Evolutionary conservation across 106 monocot species (phyloP).

Genomic region (Dioscorea zingiberensis): DNA sequence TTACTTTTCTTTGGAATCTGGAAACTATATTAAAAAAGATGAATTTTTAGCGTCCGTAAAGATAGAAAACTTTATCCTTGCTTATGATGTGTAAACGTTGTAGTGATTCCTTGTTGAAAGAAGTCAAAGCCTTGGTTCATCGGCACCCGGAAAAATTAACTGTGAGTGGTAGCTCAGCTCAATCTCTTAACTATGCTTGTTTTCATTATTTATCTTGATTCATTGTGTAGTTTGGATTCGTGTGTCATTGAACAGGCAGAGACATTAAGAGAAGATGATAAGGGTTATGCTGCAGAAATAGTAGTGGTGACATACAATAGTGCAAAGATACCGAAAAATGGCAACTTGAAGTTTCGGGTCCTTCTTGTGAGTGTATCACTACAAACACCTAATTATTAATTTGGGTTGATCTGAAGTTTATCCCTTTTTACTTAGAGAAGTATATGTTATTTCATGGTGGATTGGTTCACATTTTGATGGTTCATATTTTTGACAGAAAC

Average conservation of each 20-base stretch:
- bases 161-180: conserved; percentile 28
- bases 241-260: conserved; percentile 54
- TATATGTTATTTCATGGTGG: not conserved
- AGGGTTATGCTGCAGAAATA: conserved; percentile 72
- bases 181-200: not conserved
- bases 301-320: conserved; percentile 63
- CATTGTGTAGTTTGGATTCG: not conserved
- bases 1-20: not conserved
- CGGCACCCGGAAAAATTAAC: conserved; percentile 66
- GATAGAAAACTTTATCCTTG: not conserved
- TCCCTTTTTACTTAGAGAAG: too few relatives aligned
- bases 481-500: conserved; percentile 52
- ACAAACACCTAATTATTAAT: not conserved
- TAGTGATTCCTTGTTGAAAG: conserved; percentile 70
- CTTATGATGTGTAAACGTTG: not conserved
- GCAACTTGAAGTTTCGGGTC: conserved; percentile 47
- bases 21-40: not conserved
- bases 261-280: conserved; percentile 44
- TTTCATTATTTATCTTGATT: not conserved
- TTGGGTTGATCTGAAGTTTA: not conserved
- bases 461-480: conserved; percentile 25
- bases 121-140: conserved; percentile 56
- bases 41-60: not conserved
- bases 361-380: conserved; percentile 71
- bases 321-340: conserved; percentile 15